Evolutionary conservation across 495 filamentous ascomycete species (phyloP), one percentile per base, ranked within the genome.

Genomic region (Astrothelium subdiscretum): DNA sequence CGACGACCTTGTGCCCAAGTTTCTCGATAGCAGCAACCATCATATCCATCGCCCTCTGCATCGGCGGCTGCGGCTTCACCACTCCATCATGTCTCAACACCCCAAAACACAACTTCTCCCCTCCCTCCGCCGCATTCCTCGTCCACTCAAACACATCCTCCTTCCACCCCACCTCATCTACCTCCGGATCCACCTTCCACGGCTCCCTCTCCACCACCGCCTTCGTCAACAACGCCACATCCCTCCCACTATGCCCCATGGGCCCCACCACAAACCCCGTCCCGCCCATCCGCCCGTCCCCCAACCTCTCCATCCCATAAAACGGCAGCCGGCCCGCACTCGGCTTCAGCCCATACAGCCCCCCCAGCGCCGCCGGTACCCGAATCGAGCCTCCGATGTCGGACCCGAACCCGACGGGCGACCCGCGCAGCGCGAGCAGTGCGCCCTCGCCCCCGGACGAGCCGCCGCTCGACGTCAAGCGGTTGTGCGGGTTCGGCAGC

Each of bases 151-250:
- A 72, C 2, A 81, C 76, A 11, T 80, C 75, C 32, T 79, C 73
- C 43, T 85, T 75, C 86, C 85, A 89, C 8, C 85, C 86, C 8
- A 89, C 64, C 63, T 86, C 80, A 42, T 78, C 62, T 1, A 80
- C 81, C 20, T 84, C 70, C 0, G 86, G 86, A 72, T 89, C 86
- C 67, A 81, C 75, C 11, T 81, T 71, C 86, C 86, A 89, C 15
- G 86, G 86, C 62, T 83, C 60, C 58, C 78, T 76, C n/a, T 65
- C 71, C 22, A 89, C 68, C 6, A 88, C 66, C 0, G 76, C 68
- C 67, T 83, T 81, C 29, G 85, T 76, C n/a, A 86, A 61, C 11
- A 87, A 67, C 35, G 71, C 75, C 58, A 88, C 60, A 12, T 79
- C 78, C 4, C 71, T 71, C 1, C 77, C 75, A 2, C 76, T 79